These are phyloP conservation scores for Patellifolia procumbens DNA, from an alignment of 179 eudicot species.

Conservation along the genomic window DNA sequence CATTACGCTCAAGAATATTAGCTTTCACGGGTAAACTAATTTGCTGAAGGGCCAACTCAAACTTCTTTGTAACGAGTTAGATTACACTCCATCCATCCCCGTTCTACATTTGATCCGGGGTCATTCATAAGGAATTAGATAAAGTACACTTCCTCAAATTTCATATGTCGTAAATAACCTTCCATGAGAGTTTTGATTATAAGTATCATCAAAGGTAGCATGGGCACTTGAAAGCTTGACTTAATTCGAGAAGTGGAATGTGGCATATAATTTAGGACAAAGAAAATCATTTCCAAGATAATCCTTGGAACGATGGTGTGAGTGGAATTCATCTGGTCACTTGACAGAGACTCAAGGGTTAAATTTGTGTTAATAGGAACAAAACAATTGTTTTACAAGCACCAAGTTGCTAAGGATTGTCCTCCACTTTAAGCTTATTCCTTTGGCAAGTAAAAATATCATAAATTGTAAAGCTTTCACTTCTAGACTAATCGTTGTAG, in stretches of 20 bases:
- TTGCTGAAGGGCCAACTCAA: background rate
- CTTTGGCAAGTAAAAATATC: slow-evolving; percentile 15
- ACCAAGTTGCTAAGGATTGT: slow-evolving; percentile 77
- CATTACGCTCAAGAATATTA: slow-evolving; percentile 2
- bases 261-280: too few species aligned
- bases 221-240: too few species aligned
- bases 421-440: slow-evolving; percentile 56
- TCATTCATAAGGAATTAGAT: too few species aligned
- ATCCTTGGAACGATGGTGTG: background rate
- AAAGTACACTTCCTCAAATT: too few species aligned
- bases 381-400: slow-evolving; percentile 70
- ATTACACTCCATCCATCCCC: background rate
- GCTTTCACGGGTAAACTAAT: background rate
- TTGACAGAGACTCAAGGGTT: slow-evolving; percentile 68
- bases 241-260: too few species aligned
- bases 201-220: too few species aligned
- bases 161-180: too few species aligned
- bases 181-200: too few species aligned
- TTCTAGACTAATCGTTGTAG: background rate
- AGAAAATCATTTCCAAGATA: background rate
- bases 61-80: background rate
- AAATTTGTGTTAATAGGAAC: slow-evolving; percentile 63
- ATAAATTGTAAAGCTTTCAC: background rate
- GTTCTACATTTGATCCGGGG: background rate
- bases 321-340: slow-evolving; percentile 51